phyloP scores from a whole-genome alignment of 495 filamentous ascomycete genomes.

The Daldinia loculata region DNA sequence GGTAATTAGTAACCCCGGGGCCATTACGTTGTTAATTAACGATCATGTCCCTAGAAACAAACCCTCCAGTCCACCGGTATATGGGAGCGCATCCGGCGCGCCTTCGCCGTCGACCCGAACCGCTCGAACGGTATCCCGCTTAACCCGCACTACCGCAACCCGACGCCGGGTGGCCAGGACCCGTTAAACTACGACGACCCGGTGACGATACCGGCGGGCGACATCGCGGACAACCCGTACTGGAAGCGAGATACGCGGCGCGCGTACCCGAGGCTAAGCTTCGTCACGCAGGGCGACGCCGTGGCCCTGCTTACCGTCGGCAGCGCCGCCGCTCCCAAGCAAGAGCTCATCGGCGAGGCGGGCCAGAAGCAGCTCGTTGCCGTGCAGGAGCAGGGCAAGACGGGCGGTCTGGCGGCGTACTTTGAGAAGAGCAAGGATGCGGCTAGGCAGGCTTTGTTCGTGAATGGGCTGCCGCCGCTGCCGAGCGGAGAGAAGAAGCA shows the following conservation, averaged over 20 bases:
- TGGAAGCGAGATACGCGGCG: constrained; percentile 93
- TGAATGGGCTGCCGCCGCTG: constrained; percentile 81
- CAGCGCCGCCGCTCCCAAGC: constrained; percentile 79
- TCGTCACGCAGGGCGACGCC: constrained; percentile 83
- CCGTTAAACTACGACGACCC: constrained; percentile 86
- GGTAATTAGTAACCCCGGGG: neutral
- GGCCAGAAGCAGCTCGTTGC: constrained; percentile 81
- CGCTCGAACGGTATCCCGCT: constrained; percentile 91
- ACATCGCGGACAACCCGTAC: constrained; percentile 97
- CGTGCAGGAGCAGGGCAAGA: constrained; percentile 79
- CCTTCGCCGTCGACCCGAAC: constrained; percentile 83
- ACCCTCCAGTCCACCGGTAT: constrained; percentile 91
- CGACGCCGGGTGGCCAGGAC: constrained; percentile 80
- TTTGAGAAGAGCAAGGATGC: constrained; percentile 73
- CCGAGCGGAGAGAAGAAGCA: constrained; percentile 70
- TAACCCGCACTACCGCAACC: constrained; percentile 91
- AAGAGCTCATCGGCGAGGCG: constrained; percentile 84
- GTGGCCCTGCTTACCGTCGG: constrained; percentile 87
- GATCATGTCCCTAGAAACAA: constrained; percentile 76
- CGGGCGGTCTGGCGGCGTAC: constrained; percentile 72
- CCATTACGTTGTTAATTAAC: no score
- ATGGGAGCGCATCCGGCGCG: constrained; percentile 83
- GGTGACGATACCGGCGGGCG: constrained; percentile 88
- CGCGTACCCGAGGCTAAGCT: constrained; percentile 82
- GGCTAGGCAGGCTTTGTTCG: constrained; percentile 68